Evolutionary conservation across 2,329 filamentous ascomycete species (phyloP).

Genomic region (Ilyonectria mors-panacis): DNA sequence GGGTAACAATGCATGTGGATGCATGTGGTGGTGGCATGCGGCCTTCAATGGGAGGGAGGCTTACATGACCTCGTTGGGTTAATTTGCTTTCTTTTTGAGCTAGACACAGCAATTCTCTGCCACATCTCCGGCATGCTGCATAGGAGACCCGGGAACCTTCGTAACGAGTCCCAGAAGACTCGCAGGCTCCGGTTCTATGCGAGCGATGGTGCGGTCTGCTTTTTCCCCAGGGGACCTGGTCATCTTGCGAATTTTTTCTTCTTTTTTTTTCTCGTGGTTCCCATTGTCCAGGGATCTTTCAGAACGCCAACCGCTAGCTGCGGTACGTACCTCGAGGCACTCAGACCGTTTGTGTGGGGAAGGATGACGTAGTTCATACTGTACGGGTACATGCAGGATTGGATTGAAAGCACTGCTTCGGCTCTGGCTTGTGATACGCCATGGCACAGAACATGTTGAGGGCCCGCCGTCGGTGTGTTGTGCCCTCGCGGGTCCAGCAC

Average conservation of each 20-base stretch:
- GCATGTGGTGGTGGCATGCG: slow-evolving; percentile 1
- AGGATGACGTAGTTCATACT: slow-evolving; percentile 33
- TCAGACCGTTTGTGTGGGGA: slow-evolving; percentile 44
- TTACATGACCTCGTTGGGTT: not conserved
- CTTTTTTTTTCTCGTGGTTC: slow-evolving; percentile 10
- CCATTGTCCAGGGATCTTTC: slow-evolving; percentile 11
- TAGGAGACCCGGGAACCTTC: not conserved
- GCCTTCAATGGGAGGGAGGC: not conserved
- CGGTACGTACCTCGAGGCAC: slow-evolving; percentile 17
- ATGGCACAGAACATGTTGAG: not conserved
- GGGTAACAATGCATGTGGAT: not conserved
- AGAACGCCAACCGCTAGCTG: slow-evolving; percentile 35
- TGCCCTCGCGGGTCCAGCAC: not conserved
- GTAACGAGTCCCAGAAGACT: not conserved
- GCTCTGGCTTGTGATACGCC: not conserved
- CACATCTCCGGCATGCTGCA: not conserved
- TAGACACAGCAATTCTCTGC: not conserved
- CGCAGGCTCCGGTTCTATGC: slow-evolving; percentile 15
- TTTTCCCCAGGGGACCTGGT: slow-evolving; percentile 22
- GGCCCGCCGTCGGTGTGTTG: not conserved
- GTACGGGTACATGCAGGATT: slow-evolving; percentile 34
- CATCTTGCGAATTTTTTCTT: slow-evolving; percentile 11
- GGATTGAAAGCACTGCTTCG: not conserved
- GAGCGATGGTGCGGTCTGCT: slow-evolving; percentile 19
- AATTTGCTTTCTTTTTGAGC: not conserved